Evolutionary conservation across 2,329 filamentous ascomycete genomes (phyloP).

Genomic region (Neurospora sp.): DNA sequence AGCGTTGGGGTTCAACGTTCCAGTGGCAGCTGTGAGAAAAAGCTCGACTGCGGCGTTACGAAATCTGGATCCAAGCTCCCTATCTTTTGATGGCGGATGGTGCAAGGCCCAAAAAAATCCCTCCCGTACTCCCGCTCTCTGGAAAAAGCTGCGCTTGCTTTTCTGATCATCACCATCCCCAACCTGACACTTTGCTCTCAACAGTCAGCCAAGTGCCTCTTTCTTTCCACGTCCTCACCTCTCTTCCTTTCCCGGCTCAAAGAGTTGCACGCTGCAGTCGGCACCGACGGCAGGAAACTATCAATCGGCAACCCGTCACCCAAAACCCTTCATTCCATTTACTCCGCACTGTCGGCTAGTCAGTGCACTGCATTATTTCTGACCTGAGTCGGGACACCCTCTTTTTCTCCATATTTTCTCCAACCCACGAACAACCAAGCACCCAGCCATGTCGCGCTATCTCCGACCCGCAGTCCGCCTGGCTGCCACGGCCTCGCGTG

Average conservation of each 20-base stretch:
- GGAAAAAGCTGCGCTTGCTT: slow-evolving; percentile 3
- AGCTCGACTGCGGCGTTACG: slow-evolving; percentile 11
- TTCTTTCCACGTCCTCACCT: not conserved
- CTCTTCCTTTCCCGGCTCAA: not conserved
- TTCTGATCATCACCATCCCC: not conserved
- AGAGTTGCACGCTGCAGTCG: not conserved
- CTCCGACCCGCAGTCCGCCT: slow-evolving; percentile 34
- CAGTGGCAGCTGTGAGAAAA: not conserved
- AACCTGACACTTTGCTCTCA: not conserved
- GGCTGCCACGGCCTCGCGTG: slow-evolving; percentile 26
- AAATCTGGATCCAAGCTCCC: slow-evolving; percentile 16
- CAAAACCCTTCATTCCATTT: not conserved
- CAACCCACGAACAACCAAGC: slow-evolving; percentile 6
- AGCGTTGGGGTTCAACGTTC: slow-evolving; percentile 20
- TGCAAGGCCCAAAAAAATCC: slow-evolving; percentile 17
- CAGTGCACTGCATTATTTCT: not conserved
- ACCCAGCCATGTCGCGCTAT: slow-evolving; percentile 33
- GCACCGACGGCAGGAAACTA: not conserved
- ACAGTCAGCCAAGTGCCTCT: not conserved
- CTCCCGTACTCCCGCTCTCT: slow-evolving; percentile 8
- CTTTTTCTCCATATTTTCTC: slow-evolving; percentile 5
- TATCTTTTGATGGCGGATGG: slow-evolving; percentile 7
- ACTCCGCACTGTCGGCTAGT: not conserved
- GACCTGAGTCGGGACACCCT: not conserved
- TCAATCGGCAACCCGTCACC: not conserved